A percentile compares a stretch with the other conserved stretches of the same genome.
These are phyloP conservation scores for Ambrosia trifida DNA, from an alignment of 129 eudicot species.

Conservation along the genomic window DNA sequence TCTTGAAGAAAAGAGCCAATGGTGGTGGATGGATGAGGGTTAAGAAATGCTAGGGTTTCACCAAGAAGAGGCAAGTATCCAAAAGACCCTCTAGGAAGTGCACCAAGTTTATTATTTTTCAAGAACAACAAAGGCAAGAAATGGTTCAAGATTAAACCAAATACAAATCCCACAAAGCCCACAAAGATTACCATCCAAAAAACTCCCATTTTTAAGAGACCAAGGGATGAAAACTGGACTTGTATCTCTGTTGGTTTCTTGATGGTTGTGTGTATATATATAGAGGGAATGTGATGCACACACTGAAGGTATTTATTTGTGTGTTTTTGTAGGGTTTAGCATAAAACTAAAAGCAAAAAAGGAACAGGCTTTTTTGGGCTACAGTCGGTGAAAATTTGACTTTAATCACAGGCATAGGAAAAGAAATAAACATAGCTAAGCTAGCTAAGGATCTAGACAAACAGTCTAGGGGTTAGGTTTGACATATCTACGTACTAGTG, in stretches of 20 bases:
- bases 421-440: conserved; percentile 36
- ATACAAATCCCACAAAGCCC: conserved; percentile 36
- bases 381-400: conserved; percentile 47
- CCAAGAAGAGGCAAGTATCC: conserved; percentile 76
- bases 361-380: conserved; percentile 39
- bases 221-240: conserved; percentile 19
- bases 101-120: conserved; percentile 36
- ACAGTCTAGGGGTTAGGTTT: conserved; percentile 31
- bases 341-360: conserved; percentile 37
- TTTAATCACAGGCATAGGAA: conserved; percentile 47
- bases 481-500: conserved; percentile 15
- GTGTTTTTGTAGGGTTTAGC: conserved; percentile 38
- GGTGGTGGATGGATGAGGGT: conserved; percentile 72
- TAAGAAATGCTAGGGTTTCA: conserved; percentile 70
- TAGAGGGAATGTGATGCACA: conserved; percentile 27
- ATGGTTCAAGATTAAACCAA: conserved; percentile 56
- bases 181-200: conserved; percentile 36
- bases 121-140: conserved; percentile 64
- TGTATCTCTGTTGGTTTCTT: conserved; percentile 25
- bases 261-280: conserved; percentile 23
- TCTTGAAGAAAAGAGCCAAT: conserved; percentile 65
- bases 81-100: conserved; percentile 66
- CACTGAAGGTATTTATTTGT: conserved; percentile 28
- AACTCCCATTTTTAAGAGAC: conserved; percentile 29
- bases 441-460: conserved; percentile 46